Evolutionary conservation across 148 eudicot species (phyloP), one percentile per base, ranked within the genome.

Genomic region (Chenopodium berlandieri): DNA sequence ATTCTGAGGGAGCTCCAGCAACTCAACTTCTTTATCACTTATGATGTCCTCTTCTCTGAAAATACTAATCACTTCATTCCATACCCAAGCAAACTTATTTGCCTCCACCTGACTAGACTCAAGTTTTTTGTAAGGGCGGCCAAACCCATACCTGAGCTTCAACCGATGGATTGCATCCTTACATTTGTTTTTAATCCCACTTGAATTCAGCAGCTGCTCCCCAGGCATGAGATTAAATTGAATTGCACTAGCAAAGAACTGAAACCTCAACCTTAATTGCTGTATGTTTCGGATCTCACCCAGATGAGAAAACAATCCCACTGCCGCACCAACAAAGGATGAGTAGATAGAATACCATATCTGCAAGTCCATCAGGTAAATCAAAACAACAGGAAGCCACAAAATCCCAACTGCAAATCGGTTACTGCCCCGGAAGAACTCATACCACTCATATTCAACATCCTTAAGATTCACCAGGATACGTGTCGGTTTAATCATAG

Each of bases 221-320:
- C 93, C 92, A 16, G 98, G 97, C 96, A 95, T 93, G 81, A 95
- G 93, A 85, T 93, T 95, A 75, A 95, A 95, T 82, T 93, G 98
- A 81, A 95, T 90, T 22, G 98, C 98, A 67, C 97, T 92, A 16
- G 98, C 97, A 81, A 95, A 95, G 87, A 93, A 93, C 87, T 92
- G 97, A 80, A 95, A 95, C 62, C 98, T 92, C 89, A 95, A 80
- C 86, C 98, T 91, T 85, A 95, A 78, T 82, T 95, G 98, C 84
- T 92, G 91, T 90, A 93, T 90, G 81, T 92, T 91, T 56, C 98
- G 84, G 25, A 95, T 95, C 91, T 95, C 98, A 66, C 97, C 98
- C 90, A 95, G 84, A 80, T 93, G 98, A 64, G 85, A 86, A 79
- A 93, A 92, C 88, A 95, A 76, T 63, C 98, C 98, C 78, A 91